These are phyloP conservation scores for Lumnitzera littorea DNA, from an alignment of 345 rosid species.

Conservation along the genomic window DNA sequence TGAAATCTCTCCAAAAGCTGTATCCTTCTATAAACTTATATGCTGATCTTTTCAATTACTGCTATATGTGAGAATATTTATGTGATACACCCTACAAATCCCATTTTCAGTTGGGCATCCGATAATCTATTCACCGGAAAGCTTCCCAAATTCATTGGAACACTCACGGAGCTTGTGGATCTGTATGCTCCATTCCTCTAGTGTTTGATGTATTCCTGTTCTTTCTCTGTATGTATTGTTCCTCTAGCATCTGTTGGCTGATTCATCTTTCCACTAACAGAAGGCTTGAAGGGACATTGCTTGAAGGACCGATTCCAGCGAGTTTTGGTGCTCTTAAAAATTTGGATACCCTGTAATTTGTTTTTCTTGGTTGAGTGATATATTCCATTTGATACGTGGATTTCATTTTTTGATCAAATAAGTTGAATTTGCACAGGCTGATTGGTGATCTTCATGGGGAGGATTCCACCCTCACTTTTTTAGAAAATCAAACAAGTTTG, in stretches of 20 bases:
- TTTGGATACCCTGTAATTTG: slow-evolving; percentile 38
- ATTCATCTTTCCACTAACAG: slow-evolving; percentile 16
- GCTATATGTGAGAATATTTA: neutral
- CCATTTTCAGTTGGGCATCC: slow-evolving; percentile 48
- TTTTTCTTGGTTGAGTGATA: neutral
- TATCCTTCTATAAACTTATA: slow-evolving; percentile 11
- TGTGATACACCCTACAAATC: neutral
- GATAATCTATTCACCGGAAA: slow-evolving; percentile 46
- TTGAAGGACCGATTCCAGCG: slow-evolving; percentile 52
- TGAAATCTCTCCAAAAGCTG: slow-evolving; percentile 41
- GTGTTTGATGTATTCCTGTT: neutral
- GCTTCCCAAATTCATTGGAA: slow-evolving; percentile 41
- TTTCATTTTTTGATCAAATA: neutral
- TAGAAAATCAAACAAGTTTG: slow-evolving; percentile 28
- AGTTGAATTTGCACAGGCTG: slow-evolving; percentile 23
- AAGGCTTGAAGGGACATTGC: slow-evolving; percentile 40
- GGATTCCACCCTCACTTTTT: slow-evolving; percentile 43
- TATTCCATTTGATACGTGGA: neutral
- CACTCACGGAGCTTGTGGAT: slow-evolving; percentile 31
- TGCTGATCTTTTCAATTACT: neutral
- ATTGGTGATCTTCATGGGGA: slow-evolving; percentile 42
- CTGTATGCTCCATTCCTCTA: slow-evolving; percentile 25
- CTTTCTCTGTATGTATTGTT: neutral
- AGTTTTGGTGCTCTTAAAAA: slow-evolving; percentile 33
- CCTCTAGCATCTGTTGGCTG: neutral